Conservation (phyloP, 2,329 filamentous ascomycete genomes). For the Pezizomycotina sp. region DNA sequence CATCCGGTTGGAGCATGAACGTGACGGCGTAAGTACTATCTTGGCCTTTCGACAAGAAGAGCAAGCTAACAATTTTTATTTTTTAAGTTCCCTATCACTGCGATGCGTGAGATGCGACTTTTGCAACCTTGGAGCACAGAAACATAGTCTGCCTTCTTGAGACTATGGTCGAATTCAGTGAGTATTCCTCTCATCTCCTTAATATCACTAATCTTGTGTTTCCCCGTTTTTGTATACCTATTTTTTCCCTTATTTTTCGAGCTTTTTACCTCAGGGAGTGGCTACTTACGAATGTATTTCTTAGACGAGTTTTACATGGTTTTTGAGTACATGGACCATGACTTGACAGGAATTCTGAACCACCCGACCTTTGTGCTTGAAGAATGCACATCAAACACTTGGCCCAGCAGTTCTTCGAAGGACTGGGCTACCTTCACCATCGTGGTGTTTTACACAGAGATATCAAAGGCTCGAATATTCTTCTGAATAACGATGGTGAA, state of each 20-base stretch:
- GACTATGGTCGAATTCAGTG: conserved; percentile 85
- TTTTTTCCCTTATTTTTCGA: too few relatives aligned
- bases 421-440: conserved; percentile 80
- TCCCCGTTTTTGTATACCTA: too few relatives aligned
- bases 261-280: too few relatives aligned
- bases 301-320: conserved; percentile 92
- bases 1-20: conserved; percentile 84
- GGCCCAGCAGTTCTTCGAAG: conserved; percentile 81
- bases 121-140: conserved; percentile 69
- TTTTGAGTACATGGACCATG: conserved; percentile 93
- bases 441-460: conserved; percentile 90
- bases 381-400: conserved; percentile 75
- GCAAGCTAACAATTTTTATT: too few relatives aligned
- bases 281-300: too few relatives aligned
- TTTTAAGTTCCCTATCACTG: conserved; percentile 63
- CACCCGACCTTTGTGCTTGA: conserved; percentile 83
- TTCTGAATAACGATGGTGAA: conserved; percentile 75
- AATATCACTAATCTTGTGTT: conserved; percentile 1
- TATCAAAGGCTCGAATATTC: conserved; percentile 94
- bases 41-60: conserved; percentile 23
- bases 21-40: conserved; percentile 43
- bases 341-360: conserved; percentile 85
- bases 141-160: conserved; percentile 75
- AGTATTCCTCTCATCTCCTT: conserved; percentile 1
- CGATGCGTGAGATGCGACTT: conserved; percentile 78